Conservation (phyloP, 768 basidiomycete species). For the Suillus brevipes region DNA sequence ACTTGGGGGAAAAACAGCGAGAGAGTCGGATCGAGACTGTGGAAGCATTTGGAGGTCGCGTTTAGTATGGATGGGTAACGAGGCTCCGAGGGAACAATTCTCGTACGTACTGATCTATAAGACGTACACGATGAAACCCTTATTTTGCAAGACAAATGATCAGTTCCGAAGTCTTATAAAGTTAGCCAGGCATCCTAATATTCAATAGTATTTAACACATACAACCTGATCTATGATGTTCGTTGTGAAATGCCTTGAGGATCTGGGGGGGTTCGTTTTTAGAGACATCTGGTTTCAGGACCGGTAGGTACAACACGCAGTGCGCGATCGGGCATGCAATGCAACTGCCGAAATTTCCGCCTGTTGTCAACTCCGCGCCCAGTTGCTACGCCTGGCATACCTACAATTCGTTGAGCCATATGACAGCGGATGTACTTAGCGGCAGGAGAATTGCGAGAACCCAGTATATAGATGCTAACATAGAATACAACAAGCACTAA, state of each 20-base stretch:
- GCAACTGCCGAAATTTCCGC: neutral
- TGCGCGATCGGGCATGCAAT: neutral
- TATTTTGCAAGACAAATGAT: neutral
- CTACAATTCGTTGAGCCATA: neutral
- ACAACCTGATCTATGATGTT: neutral
- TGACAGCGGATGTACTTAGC: neutral
- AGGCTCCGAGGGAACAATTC: neutral
- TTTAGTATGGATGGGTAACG: conserved; percentile 8
- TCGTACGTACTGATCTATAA: neutral
- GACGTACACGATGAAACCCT: neutral
- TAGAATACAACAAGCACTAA: neutral
- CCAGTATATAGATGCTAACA: neutral
- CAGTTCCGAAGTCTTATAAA: neutral
- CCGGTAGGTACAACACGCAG: neutral
- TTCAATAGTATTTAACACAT: neutral
- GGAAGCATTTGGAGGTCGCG: conserved; percentile 6
- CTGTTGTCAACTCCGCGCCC: neutral
- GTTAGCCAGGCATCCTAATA: neutral
- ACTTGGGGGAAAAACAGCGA: conserved; percentile 12
- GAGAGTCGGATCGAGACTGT: neutral
- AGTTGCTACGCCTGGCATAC: neutral
- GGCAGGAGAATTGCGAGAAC: neutral
- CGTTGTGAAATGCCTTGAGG: neutral
- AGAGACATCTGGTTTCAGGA: neutral
- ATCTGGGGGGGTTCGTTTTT: neutral